A percentile compares a stretch with the other conserved stretches of the same genome.
phyloP scores from a whole-genome alignment of 768 basidiomycete species.

The Suillus subalutaceus region DNA sequence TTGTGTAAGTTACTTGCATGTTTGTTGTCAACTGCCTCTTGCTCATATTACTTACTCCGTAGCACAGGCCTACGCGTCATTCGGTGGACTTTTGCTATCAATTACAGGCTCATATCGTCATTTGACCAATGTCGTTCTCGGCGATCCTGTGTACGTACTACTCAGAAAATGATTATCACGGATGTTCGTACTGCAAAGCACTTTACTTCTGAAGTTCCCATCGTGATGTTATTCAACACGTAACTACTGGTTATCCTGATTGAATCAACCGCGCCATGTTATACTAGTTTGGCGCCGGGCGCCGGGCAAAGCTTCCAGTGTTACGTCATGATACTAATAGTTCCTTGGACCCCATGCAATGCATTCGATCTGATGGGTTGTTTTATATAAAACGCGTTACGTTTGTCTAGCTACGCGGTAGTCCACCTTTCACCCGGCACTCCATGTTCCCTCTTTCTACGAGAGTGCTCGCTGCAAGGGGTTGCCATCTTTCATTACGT shows the following conservation, averaged over 20 bases:
- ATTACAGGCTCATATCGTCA: slow-evolving; percentile 91
- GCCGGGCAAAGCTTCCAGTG: no score
- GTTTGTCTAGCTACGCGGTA: not conserved
- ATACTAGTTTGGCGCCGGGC: no score
- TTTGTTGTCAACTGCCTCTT: slow-evolving; percentile 9
- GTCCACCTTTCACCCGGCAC: not conserved
- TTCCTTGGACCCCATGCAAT: not conserved
- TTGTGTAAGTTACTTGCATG: slow-evolving; percentile 63
- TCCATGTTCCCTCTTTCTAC: slow-evolving; percentile 1
- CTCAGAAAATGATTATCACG: slow-evolving; percentile 63
- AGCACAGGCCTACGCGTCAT: slow-evolving; percentile 96
- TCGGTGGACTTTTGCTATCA: slow-evolving; percentile 94
- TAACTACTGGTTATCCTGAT: not conserved
- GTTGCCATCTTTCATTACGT: not conserved
- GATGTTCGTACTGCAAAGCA: not conserved
- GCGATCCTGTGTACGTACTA: slow-evolving; percentile 89
- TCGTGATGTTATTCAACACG: not conserved
- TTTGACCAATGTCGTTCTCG: slow-evolving; percentile 88
- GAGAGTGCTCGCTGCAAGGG: not conserved
- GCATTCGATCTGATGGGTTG: not conserved
- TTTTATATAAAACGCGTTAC: not conserved
- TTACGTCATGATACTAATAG: not conserved
- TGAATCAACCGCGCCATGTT: not conserved
- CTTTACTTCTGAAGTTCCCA: not conserved
- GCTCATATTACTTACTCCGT: slow-evolving; percentile 4